Conservation (phyloP, 768 basidiomycete species). For the Postia placenta region DNA sequence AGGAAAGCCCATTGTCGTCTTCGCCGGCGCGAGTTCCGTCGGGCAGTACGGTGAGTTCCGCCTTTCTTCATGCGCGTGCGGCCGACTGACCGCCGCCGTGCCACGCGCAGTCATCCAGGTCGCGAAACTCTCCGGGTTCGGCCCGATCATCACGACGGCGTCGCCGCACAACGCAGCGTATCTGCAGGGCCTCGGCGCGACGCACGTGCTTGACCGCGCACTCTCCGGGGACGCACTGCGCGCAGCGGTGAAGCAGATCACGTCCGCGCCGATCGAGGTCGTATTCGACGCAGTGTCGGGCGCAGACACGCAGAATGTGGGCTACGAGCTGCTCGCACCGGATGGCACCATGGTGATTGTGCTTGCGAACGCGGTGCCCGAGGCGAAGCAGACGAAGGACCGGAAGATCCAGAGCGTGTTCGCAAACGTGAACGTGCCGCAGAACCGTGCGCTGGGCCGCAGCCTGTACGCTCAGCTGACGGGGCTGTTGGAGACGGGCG, state of each 20-base stretch:
- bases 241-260: conserved; percentile 9
- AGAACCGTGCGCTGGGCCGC: conserved; percentile 9
- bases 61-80: background rate
- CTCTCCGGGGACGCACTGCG: conserved; percentile 5
- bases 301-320: conserved; percentile 14
- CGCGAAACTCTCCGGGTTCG: conserved; percentile 21
- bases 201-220: conserved; percentile 20
- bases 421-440: conserved; percentile 12
- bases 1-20: conserved; percentile 18
- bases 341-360: conserved; percentile 16
- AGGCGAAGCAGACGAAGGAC: conserved; percentile 8
- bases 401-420: conserved; percentile 13
- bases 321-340: conserved; percentile 19
- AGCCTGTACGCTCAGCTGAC: conserved; percentile 16
- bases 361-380: conserved; percentile 3
- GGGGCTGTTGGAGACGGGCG: conserved; percentile 15
- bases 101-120: conserved; percentile 24
- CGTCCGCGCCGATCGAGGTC: conserved; percentile 13
- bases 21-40: conserved; percentile 24
- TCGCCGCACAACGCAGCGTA: conserved; percentile 16
- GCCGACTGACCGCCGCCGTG: background rate
- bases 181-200: conserved; percentile 16
- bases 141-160: conserved; percentile 24
- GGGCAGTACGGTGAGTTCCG: conserved; percentile 23
- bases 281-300: conserved; percentile 18